These are phyloP conservation scores for Chaetomiaceae sp. DNA, from an alignment of 2,329 filamentous ascomycete species.

Conservation along the genomic window DNA sequence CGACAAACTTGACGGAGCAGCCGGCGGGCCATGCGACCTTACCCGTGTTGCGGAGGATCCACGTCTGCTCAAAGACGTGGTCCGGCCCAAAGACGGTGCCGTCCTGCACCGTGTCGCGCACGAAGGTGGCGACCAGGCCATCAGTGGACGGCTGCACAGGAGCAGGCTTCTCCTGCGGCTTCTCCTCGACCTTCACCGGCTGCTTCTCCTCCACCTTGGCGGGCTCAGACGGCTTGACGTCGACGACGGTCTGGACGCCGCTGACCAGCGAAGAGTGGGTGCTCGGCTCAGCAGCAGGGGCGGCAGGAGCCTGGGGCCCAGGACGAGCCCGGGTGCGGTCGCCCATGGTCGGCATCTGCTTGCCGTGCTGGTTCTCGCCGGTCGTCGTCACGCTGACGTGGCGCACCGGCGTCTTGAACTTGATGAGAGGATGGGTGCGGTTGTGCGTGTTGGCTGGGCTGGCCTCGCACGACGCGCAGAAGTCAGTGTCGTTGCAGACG, in stretches of 20 bases:
- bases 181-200: conserved; percentile 12
- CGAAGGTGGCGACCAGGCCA: conserved; percentile 56
- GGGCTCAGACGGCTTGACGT: conserved; percentile 34
- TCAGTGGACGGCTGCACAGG: conserved; percentile 21
- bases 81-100: conserved; percentile 68
- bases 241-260: conserved; percentile 66
- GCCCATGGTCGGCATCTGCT: conserved; percentile 64
- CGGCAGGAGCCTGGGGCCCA: conserved; percentile 33
- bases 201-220: conserved; percentile 31
- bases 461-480: conserved; percentile 91
- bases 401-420: conserved; percentile 90
- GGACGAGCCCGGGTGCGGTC: conserved; percentile 41
- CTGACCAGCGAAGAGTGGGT: conserved; percentile 9
- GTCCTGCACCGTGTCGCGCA: conserved; percentile 74
- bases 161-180: conserved; percentile 13
- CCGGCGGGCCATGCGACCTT: conserved; percentile 77
- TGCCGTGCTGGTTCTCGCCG: conserved; percentile 68
- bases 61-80: conserved; percentile 79
- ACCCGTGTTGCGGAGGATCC: conserved; percentile 85
- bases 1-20: conserved; percentile 84
- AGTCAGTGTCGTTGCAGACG: conserved; percentile 90
- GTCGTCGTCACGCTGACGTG: conserved; percentile 82
- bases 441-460: conserved; percentile 82
- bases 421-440: conserved; percentile 93
- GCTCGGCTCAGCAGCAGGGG: conserved; percentile 51